Percentiles rank a stretch among this genome's conserved stretches.
phyloP scores from a whole-genome alignment of 1,284 basidiomycete genomes.

The Apiotrichum montevideense region DNA sequence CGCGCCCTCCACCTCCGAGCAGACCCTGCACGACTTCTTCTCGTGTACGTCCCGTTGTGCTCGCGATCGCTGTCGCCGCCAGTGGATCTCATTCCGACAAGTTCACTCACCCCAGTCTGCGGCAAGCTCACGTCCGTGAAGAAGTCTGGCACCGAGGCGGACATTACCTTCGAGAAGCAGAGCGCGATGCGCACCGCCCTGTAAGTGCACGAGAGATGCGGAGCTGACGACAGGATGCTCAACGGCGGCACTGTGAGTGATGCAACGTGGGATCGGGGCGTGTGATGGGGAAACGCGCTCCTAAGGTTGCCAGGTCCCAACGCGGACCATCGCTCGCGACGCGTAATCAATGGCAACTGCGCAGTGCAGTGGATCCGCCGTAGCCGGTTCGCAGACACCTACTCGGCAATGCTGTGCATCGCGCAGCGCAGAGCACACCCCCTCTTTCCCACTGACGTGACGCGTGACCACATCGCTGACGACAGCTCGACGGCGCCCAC shows the following conservation, averaged over 20 bases:
- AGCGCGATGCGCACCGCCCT: slow-evolving; percentile 47
- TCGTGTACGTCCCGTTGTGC: background rate
- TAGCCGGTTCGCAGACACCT: too few relatives aligned
- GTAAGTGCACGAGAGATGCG: slow-evolving; percentile 17
- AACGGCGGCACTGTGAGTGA: slow-evolving; percentile 46
- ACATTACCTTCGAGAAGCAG: slow-evolving; percentile 48
- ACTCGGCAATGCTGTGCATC: too few relatives aligned
- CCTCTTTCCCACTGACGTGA: background rate
- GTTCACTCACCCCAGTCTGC: slow-evolving; percentile 20
- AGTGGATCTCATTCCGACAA: too few relatives aligned
- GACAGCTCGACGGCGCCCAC: slow-evolving; percentile 38
- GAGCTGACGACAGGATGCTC: slow-evolving; percentile 30
- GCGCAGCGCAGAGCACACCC: too few relatives aligned
- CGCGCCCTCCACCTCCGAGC: slow-evolving; percentile 45
- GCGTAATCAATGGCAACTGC: too few relatives aligned
- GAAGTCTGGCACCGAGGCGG: slow-evolving; percentile 42
- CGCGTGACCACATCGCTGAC: background rate
- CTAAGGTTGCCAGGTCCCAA: too few relatives aligned
- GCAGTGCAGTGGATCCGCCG: too few relatives aligned
- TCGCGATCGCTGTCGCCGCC: too few relatives aligned
- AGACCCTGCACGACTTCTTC: slow-evolving; percentile 48
- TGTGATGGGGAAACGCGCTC: too few relatives aligned
- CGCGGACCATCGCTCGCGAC: too few relatives aligned
- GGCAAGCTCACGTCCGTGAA: slow-evolving; percentile 44
- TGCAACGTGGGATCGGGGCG: too few relatives aligned